Percentiles rank a stretch among this genome's conserved stretches.
Evolutionary conservation across 2,329 filamentous ascomycete species (phyloP).

Genomic region (Diaporthe longicolla): DNA sequence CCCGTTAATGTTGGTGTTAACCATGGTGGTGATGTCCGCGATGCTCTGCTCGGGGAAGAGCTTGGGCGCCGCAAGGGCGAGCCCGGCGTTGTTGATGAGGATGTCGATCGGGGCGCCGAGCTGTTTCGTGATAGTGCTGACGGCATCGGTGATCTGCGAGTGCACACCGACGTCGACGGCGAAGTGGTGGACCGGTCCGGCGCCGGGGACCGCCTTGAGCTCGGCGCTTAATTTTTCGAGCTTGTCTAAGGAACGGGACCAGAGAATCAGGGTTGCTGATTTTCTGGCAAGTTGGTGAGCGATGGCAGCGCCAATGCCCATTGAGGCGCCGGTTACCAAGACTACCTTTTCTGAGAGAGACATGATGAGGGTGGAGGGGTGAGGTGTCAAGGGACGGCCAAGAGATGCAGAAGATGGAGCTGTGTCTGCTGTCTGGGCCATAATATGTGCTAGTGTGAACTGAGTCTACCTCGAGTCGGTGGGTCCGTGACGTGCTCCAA

Average conservation of each 20-base stretch:
- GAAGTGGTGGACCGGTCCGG: constrained; percentile 6
- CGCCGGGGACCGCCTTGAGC: not conserved
- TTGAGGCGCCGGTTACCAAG: constrained; percentile 18
- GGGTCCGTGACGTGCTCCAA: constrained; percentile 20
- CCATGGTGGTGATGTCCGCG: constrained; percentile 18
- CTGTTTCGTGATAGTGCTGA: constrained; percentile 7
- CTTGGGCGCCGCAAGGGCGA: constrained; percentile 12
- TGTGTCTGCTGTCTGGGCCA: not conserved
- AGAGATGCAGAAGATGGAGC: not conserved
- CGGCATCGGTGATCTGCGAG: constrained; percentile 9
- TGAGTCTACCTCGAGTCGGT: not conserved
- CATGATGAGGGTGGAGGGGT: not conserved
- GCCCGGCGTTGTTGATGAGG: constrained; percentile 20
- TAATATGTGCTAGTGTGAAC: not conserved
- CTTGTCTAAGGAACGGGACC: constrained; percentile 5
- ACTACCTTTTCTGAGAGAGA: constrained; percentile 1
- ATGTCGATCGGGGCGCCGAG: constrained; percentile 32
- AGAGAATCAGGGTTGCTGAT: constrained; percentile 9
- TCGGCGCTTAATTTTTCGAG: constrained; percentile 8
- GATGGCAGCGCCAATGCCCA: constrained; percentile 24
- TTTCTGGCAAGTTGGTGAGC: constrained; percentile 12
- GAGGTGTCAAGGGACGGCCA: accelerated
- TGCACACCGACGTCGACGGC: constrained; percentile 22
- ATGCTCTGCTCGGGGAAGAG: constrained; percentile 27
- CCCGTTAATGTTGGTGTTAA: constrained; percentile 16